phyloP scores from a whole-genome alignment of 75 land plant genomes.

The Picea sitchensis region DNA sequence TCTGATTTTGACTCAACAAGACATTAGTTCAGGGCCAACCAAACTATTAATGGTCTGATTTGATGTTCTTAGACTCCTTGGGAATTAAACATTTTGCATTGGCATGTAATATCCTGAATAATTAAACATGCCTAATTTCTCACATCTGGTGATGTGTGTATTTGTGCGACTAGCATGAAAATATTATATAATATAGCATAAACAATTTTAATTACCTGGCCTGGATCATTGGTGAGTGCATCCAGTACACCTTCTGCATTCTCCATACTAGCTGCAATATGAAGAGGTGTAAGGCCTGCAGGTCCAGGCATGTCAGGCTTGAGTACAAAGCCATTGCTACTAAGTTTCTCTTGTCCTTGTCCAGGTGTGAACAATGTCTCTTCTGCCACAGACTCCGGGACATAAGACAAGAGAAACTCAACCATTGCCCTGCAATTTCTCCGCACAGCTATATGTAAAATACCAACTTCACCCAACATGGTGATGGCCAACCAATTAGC shows the following conservation, averaged over 20 bases:
- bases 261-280: conserved; percentile 75
- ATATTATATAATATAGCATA: not conserved
- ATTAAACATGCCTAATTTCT: not conserved
- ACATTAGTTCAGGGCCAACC: too few relatives aligned
- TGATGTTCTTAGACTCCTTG: too few relatives aligned
- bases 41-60: too few relatives aligned
- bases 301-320: conserved; percentile 69
- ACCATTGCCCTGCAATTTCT: conserved; percentile 72
- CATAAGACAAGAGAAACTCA: conserved; percentile 60
- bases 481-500: conserved; percentile 23
- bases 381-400: conserved; percentile 19
- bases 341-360: not conserved
- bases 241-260: conserved; percentile 64
- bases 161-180: too few relatives aligned
- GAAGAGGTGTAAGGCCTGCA: conserved; percentile 83
- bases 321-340: conserved; percentile 31
- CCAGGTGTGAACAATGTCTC: not conserved
- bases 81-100: too few relatives aligned
- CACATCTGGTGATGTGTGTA: not conserved
- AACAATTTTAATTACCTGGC: conserved; percentile 34
- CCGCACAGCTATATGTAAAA: conserved; percentile 68
- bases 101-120: not conserved
- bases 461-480: conserved; percentile 32
- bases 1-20: too few relatives aligned
- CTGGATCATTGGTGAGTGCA: conserved; percentile 84